Percentiles rank a stretch among this genome's conserved stretches.
Evolutionary conservation across 148 eudicot species (phyloP).

Genomic region (Pouteria glomerata): DNA sequence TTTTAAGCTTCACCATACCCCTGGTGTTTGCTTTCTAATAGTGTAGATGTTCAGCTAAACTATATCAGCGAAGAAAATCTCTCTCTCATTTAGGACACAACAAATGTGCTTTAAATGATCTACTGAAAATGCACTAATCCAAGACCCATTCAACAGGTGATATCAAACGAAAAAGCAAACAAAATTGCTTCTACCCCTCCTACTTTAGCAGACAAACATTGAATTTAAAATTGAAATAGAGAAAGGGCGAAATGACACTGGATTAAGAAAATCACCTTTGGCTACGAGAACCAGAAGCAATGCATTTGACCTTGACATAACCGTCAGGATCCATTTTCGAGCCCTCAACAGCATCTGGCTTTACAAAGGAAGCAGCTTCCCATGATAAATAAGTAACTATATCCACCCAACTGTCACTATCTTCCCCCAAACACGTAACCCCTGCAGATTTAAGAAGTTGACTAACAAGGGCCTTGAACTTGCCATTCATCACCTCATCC

Average conservation of each 20-base stretch:
- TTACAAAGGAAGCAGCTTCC: constrained; percentile 77
- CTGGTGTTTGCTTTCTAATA: too few species aligned
- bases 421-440: constrained; percentile 31
- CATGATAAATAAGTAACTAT: constrained; percentile 78
- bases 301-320: constrained; percentile 85
- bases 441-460: constrained; percentile 60
- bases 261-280: constrained; percentile 50
- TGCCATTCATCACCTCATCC: constrained; percentile 72
- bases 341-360: constrained; percentile 60
- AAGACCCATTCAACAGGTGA: too few species aligned
- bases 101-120: neutral
- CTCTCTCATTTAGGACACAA: neutral
- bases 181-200: neutral
- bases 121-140: neutral
- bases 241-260: neutral
- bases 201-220: neutral
- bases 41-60: too few species aligned
- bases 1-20: too few species aligned
- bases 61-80: too few species aligned
- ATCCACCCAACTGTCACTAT: constrained; percentile 66
- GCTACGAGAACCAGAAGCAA: constrained; percentile 60
- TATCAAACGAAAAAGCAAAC: too few species aligned
- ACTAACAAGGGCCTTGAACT: constrained; percentile 69
- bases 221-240: neutral
- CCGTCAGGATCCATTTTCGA: constrained; percentile 91